Conservation (phyloP, 495 filamentous ascomycete species). For the Lasiosphaeria hispida region DNA sequence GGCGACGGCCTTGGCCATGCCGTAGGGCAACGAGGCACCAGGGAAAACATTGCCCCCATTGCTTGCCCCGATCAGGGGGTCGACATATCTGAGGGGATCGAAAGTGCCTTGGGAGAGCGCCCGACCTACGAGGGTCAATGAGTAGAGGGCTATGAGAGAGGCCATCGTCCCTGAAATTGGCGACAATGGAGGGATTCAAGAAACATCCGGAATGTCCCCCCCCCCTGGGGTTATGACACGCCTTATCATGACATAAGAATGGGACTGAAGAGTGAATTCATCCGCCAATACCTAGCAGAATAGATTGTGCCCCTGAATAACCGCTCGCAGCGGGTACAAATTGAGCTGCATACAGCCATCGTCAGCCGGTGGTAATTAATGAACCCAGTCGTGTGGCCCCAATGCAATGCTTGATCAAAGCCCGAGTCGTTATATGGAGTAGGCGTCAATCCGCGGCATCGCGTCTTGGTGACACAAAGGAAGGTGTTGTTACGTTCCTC, state of each 20-base stretch:
- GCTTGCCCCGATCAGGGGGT: conserved; percentile 59
- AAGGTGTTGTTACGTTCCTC: too few relatives aligned
- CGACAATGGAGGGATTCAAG: neutral
- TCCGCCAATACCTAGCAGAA: neutral
- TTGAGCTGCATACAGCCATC: neutral
- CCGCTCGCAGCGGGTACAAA: conserved; percentile 10
- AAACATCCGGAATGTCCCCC: neutral
- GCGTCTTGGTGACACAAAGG: neutral
- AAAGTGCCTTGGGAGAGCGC: conserved; percentile 25
- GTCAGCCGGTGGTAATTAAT: conserved; percentile 2
- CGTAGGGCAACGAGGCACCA: conserved; percentile 70
- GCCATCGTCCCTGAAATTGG: conserved; percentile 2
- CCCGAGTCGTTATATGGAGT: neutral
- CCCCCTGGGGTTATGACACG: neutral
- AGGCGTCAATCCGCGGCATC: too few relatives aligned
- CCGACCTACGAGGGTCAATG: conserved; percentile 3
- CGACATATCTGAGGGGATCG: conserved; percentile 43
- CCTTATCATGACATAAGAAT: neutral
- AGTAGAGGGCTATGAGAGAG: conserved; percentile 9
- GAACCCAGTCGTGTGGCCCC: neutral
- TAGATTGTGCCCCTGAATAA: neutral
- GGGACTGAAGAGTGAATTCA: conserved; percentile 1
- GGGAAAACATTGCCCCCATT: conserved; percentile 73
- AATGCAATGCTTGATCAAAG: neutral
- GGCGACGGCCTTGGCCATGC: conserved; percentile 76